Evolutionary conservation across 129 eudicot species (phyloP).

Genomic region (Daucus carota): DH1_v3.0 NC_030385.2:45538501-45539000

Average conservation of each 20-base stretch:
- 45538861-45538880: constrained; percentile 16
- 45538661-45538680: constrained; percentile 89
- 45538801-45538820: constrained; percentile 37
- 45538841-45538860: constrained; percentile 14
- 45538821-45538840: background rate
- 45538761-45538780: constrained; percentile 55
- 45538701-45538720: constrained; percentile 68
- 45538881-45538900: constrained; percentile 24
- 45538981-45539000: constrained; percentile 31
- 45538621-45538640: constrained; percentile 50
- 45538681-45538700: constrained; percentile 73
- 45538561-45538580: constrained; percentile 57
- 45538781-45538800: constrained; percentile 40
- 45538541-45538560: constrained; percentile 65
- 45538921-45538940: constrained; percentile 49
- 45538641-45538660: constrained; percentile 66
- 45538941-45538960: constrained; percentile 28
- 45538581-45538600: constrained; percentile 49
- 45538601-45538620: constrained; percentile 66
- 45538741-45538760: constrained; percentile 42
- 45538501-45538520: too few species aligned
- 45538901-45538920: constrained; percentile 38
- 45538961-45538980: constrained; percentile 20
- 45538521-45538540: constrained; percentile 35
- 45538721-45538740: constrained; percentile 38